Conservation (phyloP, 805 yeast species). For the Kregervanrija fluxuum region DNA sequence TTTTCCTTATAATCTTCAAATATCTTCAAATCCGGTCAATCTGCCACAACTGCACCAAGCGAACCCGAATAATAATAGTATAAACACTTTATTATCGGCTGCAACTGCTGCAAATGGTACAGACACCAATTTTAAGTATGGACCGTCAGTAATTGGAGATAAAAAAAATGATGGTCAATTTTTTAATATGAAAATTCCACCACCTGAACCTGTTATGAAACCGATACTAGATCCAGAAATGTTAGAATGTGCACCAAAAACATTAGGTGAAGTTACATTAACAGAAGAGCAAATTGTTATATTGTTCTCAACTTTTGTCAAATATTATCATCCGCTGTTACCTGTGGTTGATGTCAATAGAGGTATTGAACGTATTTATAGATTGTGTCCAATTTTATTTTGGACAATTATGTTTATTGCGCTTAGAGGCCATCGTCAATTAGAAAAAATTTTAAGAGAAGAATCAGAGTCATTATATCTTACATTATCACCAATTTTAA, state of each 20-base stretch:
- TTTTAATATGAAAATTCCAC: constrained; percentile 11
- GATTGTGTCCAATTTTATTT: constrained; percentile 79
- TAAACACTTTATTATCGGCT: constrained; percentile 5
- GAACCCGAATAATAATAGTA: not conserved
- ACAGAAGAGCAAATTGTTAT: constrained; percentile 52
- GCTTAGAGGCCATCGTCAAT: constrained; percentile 50
- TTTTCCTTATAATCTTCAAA: no score
- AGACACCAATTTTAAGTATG: not conserved
- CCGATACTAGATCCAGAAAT: constrained; percentile 20
- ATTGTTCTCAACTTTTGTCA: constrained; percentile 62
- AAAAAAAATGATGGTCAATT: constrained; percentile 1
- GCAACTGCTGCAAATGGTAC: constrained; percentile 3
- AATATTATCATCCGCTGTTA: constrained; percentile 74
- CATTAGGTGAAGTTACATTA: constrained; percentile 61
- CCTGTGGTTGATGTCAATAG: constrained; percentile 79
- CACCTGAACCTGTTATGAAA: constrained; percentile 16
- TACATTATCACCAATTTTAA: constrained; percentile 60
- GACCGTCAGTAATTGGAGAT: not conserved
- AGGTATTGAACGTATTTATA: constrained; percentile 77
- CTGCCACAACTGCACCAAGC: no score
- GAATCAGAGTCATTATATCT: constrained; percentile 39
- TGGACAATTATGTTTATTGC: constrained; percentile 92
- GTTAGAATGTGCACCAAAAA: constrained; percentile 55
- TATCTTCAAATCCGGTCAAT: no score
- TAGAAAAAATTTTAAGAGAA: constrained; percentile 13